Base-by-base conservation (phyloP, 1,284 basidiomycete species). In the Naganishia liquefaciens region DNA sequence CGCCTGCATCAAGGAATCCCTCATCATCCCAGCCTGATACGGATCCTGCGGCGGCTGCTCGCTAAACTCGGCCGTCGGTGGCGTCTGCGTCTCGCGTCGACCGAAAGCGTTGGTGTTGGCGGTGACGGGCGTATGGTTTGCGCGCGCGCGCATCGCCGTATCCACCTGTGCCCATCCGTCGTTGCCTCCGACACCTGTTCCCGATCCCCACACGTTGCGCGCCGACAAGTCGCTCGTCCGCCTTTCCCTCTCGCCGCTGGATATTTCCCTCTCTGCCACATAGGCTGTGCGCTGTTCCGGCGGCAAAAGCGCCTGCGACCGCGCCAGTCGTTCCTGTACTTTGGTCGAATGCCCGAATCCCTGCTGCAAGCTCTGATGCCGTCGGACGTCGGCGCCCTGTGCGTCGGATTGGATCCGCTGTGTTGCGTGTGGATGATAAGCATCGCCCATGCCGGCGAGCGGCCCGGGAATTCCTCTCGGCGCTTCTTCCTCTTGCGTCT, bases 321-420 rank as follows among this genome's bases (percentile, higher is more conserved):
- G 72, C 50, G 76, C 75, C 15, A 76, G 69, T 15, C 75, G 69
- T 30, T 75, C 76, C 5, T 73, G 72, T 7, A 74, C 73, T 25
- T 75, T 69, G 44, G 64, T 70, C 11, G 70, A 71, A 9, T 72
- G 67, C 10, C 75, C 75, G 53, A 77, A 77, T 5, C 73, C 75
- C 44, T 75, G 70, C 6, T 73, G 76, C 50, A 79, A 71, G n/a
- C 73, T 75, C 65, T 78, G 76, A 69, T 78, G 76, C 11, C 78
- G 74, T 62, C 72, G 74, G 51, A 79, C 62, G 23, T 53, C 47
- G 19, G 66, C 57, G 7, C 49, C 43, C 44, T 58, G 53, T 23
- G 44, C 49, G 21, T 42, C 37, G 11, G 27, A 27, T 11, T 54
- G 51, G 5, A 28, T 40, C 11, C 17, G 6, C 47, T 49, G 44